Evolutionary conservation across 2,329 filamentous ascomycete species (phyloP), one percentile per base, ranked within the genome.

Genomic region (Fusarium kyushuense): DNA sequence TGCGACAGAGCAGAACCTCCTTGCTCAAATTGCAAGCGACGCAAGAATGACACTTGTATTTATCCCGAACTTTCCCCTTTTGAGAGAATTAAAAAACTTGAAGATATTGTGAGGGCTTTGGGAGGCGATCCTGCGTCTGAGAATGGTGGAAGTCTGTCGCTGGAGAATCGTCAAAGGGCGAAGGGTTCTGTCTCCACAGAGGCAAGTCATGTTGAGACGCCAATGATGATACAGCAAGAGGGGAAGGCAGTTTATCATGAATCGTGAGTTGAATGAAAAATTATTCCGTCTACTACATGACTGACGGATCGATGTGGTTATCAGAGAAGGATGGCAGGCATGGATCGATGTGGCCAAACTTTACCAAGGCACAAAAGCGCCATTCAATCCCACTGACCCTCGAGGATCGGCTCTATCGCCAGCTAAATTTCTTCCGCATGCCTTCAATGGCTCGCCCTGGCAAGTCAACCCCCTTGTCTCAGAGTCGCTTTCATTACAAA

Each of bases 1-100:
- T 67, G 64, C 35, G 63, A 67, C 23, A 54, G 53, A 29, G 30
- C 63, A 3, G 58, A 67, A 17, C 63, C 63, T 12, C 64, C 63
- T 1, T 67, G 64, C 1, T 63, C 63, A 0, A 67, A 67, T 6
- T 67, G 64, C 4, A 67, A 51, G 13, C 63, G 64, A 4, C 57
- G 64, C 13, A 67, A 67, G n/a, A 36, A 40, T 33, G 63, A 67
- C n/a, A n/a, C 21, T 16, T 67, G 64, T 29, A 29, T 21, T 8
- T 67, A 67, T 32, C 64, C 64, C 12, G 47, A 58, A 23, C n/a
- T 53, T 2, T 66, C 63, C 1, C 56, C 62, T 1, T 52, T 45
- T 11, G 63, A 67, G 3, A 38, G 63, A 14, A 67, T 67, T 1
- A 67, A 10, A 4, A 57, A 38, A 3, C 40, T 67, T 3, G 64